Evolutionary conservation across 73 alveolate genomes (phyloP).

Genomic region (Paramecium tetraurelia): DNA sequence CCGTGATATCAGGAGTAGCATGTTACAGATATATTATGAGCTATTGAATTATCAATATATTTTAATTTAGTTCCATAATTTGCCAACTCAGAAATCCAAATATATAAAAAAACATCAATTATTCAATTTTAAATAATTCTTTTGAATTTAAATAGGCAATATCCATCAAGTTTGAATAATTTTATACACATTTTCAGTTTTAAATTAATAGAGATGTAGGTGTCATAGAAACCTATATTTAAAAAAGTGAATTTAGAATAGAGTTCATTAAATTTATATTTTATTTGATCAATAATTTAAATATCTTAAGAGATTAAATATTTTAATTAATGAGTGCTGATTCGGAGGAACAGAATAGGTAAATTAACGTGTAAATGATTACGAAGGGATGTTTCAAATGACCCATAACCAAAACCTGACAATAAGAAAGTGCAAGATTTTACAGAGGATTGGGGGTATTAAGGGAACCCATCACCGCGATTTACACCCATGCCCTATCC

Average conservation of each 20-base stretch:
- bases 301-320: background rate
- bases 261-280: background rate
- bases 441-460: conserved; percentile 1
- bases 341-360: conserved; percentile 13
- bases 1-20: background rate
- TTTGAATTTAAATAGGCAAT: background rate
- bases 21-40: background rate
- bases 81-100: background rate
- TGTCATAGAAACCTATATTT: background rate
- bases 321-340: background rate
- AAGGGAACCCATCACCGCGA: conserved; percentile 35
- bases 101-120: background rate
- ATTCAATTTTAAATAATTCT: background rate
- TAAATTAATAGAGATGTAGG: background rate
- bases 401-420: background rate
- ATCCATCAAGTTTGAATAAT: background rate
- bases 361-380: background rate
- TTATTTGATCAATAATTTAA: background rate
- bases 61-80: background rate
- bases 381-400: conserved; percentile 20
- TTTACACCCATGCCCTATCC: conserved; percentile 4
- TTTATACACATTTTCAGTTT: background rate
- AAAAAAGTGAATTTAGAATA: background rate
- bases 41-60: background rate
- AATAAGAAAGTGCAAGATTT: background rate